Percentiles rank a stretch among this genome's conserved stretches.
These are phyloP conservation scores for Phytophthora foliorum DNA, from an alignment of 352 stramenopile species.

Conservation along the genomic window DNA sequence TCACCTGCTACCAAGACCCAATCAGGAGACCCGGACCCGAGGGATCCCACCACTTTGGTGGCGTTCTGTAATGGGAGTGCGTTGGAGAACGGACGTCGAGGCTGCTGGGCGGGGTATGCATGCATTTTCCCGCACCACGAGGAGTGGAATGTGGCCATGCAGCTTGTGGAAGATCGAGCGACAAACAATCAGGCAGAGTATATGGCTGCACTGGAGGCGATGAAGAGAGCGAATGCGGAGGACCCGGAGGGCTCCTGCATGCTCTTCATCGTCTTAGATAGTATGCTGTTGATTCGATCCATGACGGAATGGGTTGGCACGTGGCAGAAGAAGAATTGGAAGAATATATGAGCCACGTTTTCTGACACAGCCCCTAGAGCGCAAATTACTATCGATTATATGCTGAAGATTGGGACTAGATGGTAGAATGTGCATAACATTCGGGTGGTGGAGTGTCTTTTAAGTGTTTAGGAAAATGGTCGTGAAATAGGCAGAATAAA, in stretches of 20 bases:
- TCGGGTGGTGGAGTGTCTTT: too few relatives aligned
- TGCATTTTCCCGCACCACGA: slow-evolving; percentile 80
- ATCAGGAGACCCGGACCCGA: slow-evolving; percentile 50
- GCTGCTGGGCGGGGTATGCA: slow-evolving; percentile 69
- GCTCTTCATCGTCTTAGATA: slow-evolving; percentile 84
- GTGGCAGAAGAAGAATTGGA: slow-evolving; percentile 74
- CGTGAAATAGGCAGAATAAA: too few relatives aligned
- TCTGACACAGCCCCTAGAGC: too few relatives aligned
- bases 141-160: slow-evolving; percentile 70
- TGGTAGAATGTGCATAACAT: too few relatives aligned
- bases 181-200: slow-evolving; percentile 73
- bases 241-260: slow-evolving; percentile 38
- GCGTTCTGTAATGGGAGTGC: slow-evolving; percentile 85
- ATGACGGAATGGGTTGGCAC: slow-evolving; percentile 80
- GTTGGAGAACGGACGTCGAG: slow-evolving; percentile 63
- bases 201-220: slow-evolving; percentile 63
- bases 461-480: too few relatives aligned
- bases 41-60: slow-evolving; percentile 63
- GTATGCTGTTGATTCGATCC: slow-evolving; percentile 81
- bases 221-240: slow-evolving; percentile 75
- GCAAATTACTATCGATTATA: too few relatives aligned
- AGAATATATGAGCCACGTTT: too few relatives aligned
- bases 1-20: slow-evolving; percentile 8
- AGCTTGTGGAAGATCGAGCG: slow-evolving; percentile 49
- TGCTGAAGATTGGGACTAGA: too few relatives aligned